Evolutionary conservation across 768 basidiomycete species (phyloP).

Genomic region (Terana coerulea): DNA sequence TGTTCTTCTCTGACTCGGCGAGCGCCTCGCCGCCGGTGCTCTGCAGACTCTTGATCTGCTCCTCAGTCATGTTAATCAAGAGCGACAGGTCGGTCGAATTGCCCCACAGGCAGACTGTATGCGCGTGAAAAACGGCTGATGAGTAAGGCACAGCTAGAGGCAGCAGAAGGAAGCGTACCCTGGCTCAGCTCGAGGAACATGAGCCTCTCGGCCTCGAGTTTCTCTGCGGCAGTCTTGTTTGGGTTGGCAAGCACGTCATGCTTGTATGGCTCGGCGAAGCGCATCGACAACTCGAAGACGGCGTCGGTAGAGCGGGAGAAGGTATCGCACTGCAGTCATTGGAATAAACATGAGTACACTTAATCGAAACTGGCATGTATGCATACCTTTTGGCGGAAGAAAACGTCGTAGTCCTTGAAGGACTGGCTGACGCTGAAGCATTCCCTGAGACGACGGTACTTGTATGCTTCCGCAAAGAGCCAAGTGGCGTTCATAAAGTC

Average conservation of each 20-base stretch:
- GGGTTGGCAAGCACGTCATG: no score
- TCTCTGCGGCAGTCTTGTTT: conserved; percentile 52
- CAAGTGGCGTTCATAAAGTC: conserved; percentile 96
- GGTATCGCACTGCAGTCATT: conserved; percentile 72
- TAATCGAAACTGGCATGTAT: background rate
- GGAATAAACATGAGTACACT: background rate
- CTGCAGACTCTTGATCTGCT: conserved; percentile 94
- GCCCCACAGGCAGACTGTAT: conserved; percentile 90
- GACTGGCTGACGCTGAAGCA: conserved; percentile 89
- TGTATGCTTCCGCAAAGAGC: conserved; percentile 95
- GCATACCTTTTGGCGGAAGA: conserved; percentile 84
- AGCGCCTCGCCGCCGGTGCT: conserved; percentile 95
- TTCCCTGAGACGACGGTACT: conserved; percentile 87
- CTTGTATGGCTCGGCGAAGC: conserved; percentile 84
- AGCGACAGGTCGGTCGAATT: conserved; percentile 95
- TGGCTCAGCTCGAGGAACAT: conserved; percentile 94
- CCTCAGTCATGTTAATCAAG: conserved; percentile 96
- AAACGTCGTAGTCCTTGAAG: conserved; percentile 91
- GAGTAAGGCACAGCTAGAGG: no score
- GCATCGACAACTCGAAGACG: conserved; percentile 90
- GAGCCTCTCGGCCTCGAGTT: conserved; percentile 68
- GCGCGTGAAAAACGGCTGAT: no score
- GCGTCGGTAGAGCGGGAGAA: conserved; percentile 91
- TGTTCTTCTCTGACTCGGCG: conserved; percentile 94
- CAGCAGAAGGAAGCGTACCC: conserved; percentile 40